phyloP scores from a whole-genome alignment of 1,284 basidiomycete species.

The Schizophyllum amplum region DNA sequence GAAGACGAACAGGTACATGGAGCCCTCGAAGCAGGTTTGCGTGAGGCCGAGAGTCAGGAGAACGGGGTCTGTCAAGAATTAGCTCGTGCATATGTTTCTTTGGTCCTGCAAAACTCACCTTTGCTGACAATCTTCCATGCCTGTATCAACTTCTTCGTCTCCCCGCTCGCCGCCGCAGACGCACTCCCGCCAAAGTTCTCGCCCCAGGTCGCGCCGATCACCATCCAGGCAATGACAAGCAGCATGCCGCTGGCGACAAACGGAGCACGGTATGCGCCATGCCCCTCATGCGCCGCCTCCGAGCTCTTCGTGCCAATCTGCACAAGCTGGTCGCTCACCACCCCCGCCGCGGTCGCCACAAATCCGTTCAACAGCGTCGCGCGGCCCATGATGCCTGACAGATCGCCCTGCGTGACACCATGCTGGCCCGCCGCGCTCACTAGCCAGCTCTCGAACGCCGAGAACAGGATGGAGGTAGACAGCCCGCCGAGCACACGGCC shows the following conservation, averaged over 20 bases:
- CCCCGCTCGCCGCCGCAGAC: constrained; percentile 25
- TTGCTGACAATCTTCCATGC: constrained; percentile 51
- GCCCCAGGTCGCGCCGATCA: constrained; percentile 50
- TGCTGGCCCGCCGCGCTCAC: constrained; percentile 48
- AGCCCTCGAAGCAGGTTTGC: constrained; percentile 73
- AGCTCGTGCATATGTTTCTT: no score
- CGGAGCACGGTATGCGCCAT: constrained; percentile 45
- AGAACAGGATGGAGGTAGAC: constrained; percentile 68
- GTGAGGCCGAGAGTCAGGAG: constrained; percentile 63
- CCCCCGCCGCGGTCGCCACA: constrained; percentile 57
- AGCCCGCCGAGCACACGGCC: constrained; percentile 61
- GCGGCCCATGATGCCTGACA: constrained; percentile 63
- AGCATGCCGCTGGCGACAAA: constrained; percentile 55
- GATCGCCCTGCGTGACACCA: constrained; percentile 44
- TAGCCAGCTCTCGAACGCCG: constrained; percentile 70
- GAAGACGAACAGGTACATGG: constrained; percentile 79
- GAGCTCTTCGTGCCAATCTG: constrained; percentile 9
- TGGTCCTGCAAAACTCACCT: constrained; percentile 29
- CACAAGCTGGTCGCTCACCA: constrained; percentile 57
- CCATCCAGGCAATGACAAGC: constrained; percentile 44
- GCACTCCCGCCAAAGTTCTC: constrained; percentile 55
- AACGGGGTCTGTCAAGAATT: constrained; percentile 32
- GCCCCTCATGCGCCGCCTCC: constrained; percentile 11
- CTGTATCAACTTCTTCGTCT: constrained; percentile 36
- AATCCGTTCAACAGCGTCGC: constrained; percentile 67